Percentiles rank a stretch among this genome's conserved stretches.
Evolutionary conservation across 106 monocot species (phyloP).

Genomic region (Platanthera guangdongensis): DNA sequence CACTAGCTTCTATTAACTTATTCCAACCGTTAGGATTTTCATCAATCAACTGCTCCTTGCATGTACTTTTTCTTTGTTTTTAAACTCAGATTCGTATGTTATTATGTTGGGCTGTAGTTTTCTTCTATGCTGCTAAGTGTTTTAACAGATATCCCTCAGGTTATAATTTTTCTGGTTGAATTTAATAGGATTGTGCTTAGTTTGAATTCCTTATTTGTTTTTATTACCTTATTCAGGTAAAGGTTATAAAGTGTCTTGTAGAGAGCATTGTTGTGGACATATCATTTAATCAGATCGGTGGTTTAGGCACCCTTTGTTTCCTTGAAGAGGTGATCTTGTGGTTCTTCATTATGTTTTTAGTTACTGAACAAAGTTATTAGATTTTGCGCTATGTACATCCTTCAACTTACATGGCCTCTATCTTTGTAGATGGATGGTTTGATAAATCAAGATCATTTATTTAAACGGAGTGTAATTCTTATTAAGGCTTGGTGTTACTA

Average conservation of each 20-base stretch:
- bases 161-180: background rate
- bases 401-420: background rate
- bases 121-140: background rate
- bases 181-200: background rate
- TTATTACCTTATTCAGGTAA: conserved; percentile 37
- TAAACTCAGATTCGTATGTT: background rate
- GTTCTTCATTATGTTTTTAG: background rate
- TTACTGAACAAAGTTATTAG: background rate
- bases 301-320: conserved; percentile 73
- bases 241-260: conserved; percentile 76
- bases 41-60: background rate
- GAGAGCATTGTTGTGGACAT: conserved; percentile 84
- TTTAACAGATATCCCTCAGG: background rate
- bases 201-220: background rate
- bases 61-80: background rate
- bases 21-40: background rate
- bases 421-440: conserved; percentile 52
- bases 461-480: conserved; percentile 81
- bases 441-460: conserved; percentile 60
- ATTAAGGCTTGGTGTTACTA: conserved; percentile 86
- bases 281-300: conserved; percentile 83
- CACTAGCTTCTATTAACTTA: background rate
- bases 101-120: background rate
- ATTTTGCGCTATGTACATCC: background rate
- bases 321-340: conserved; percentile 61